Percentiles rank a stretch among this genome's conserved stretches.
phyloP scores from a whole-genome alignment of 345 rosid genomes.

The Gossypium thurberi region DNA sequence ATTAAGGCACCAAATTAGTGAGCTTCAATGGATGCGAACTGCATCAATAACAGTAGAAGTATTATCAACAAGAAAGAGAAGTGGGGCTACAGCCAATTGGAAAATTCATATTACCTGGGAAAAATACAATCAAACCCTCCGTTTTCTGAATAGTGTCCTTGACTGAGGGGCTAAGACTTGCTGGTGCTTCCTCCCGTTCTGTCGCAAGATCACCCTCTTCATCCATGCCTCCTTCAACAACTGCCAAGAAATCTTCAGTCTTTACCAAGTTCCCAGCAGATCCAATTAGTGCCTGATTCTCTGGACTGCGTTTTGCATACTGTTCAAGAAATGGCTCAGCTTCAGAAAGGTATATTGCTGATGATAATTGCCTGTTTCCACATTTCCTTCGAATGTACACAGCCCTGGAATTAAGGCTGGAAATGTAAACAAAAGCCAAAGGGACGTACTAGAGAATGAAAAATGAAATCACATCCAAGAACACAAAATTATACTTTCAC shows the following conservation, averaged over 20 bases:
- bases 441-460: neutral
- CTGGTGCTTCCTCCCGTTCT: slow-evolving; percentile 41
- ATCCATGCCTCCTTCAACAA: slow-evolving; percentile 62
- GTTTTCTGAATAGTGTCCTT: slow-evolving; percentile 54
- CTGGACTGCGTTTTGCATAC: slow-evolving; percentile 63
- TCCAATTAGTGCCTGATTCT: slow-evolving; percentile 76
- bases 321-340: slow-evolving; percentile 93
- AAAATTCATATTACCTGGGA: slow-evolving; percentile 58
- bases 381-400: slow-evolving; percentile 56
- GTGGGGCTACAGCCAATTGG: neutral
- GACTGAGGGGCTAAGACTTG: slow-evolving; percentile 37
- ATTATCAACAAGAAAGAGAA: neutral
- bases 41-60: neutral
- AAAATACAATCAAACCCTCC: slow-evolving; percentile 81
- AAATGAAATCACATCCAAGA: neutral
- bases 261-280: slow-evolving; percentile 79
- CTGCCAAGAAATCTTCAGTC: slow-evolving; percentile 77
- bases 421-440: slow-evolving; percentile 4
- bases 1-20: neutral
- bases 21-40: neutral
- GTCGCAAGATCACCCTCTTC: slow-evolving; percentile 85
- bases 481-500: slow-evolving; percentile 17
- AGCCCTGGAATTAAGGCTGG: slow-evolving; percentile 47
- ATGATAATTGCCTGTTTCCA: slow-evolving; percentile 64
- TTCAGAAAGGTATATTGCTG: slow-evolving; percentile 72